phyloP scores from a whole-genome alignment of 169 alveolate species.

The Prorocentrum cordatum region DNA sequence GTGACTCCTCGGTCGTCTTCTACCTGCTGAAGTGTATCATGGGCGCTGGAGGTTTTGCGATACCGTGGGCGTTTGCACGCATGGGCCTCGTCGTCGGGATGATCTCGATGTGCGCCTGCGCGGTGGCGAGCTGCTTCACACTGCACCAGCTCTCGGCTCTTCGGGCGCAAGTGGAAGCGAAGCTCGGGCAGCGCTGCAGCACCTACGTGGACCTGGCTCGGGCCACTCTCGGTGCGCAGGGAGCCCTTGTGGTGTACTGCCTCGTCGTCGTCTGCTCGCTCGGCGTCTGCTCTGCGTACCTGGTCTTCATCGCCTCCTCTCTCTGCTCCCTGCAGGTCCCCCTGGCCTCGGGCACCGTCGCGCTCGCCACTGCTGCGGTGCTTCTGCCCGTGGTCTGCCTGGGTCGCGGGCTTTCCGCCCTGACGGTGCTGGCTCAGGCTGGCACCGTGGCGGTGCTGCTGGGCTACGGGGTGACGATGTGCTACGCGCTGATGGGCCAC shows the following conservation, averaged over 20 bases:
- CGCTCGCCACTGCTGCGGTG: background rate
- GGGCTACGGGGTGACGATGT: background rate
- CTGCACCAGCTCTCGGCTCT: background rate
- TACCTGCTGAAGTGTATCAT: background rate
- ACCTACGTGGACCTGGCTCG: background rate
- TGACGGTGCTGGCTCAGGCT: background rate
- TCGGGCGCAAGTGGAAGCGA: background rate
- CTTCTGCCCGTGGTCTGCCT: background rate
- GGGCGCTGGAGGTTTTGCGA: background rate
- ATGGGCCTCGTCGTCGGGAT: background rate
- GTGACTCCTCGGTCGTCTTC: no score
- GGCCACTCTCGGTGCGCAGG: background rate
- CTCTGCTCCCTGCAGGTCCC: background rate
- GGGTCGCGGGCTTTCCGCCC: background rate
- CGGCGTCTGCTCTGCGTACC: background rate
- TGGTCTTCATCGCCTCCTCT: background rate
- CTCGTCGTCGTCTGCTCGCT: background rate
- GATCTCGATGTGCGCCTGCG: background rate
- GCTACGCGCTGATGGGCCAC: no score
- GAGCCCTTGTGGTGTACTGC: background rate
- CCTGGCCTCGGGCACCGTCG: background rate
- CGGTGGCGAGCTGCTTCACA: background rate
- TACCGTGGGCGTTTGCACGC: background rate
- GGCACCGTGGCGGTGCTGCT: background rate
- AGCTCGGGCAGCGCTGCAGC: background rate